Evolutionary conservation across 257 asterid genomes (phyloP), one percentile per base, ranked within the genome.

Genomic region (Rauvolfia tetraphylla): DNA sequence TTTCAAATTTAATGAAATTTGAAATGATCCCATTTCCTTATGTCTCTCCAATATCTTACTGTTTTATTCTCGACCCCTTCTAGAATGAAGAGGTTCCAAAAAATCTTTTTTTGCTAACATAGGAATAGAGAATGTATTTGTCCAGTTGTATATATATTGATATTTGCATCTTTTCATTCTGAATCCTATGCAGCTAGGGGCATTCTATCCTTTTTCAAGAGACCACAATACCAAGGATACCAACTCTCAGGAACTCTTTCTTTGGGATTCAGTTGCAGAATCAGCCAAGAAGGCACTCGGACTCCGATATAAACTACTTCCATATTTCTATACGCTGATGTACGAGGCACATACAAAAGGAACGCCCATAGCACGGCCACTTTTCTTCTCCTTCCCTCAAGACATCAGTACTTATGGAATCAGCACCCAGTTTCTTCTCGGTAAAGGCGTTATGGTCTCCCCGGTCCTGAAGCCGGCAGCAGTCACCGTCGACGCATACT

Each of bases 101-200:
- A n/a, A n/a, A n/a, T n/a, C n/a, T n/a, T n/a, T n/a, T n/a, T n/a
- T n/a, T n/a, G n/a, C n/a, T n/a, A n/a, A n/a, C n/a, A n/a, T n/a
- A n/a, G n/a, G n/a, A n/a, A n/a, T n/a, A n/a, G n/a, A n/a, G n/a
- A n/a, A n/a, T n/a, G n/a, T n/a, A n/a, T n/a, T n/a, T n/a, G n/a
- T n/a, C n/a, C n/a, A n/a, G n/a, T n/a, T n/a, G n/a, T n/a, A n/a
- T n/a, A n/a, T n/a, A n/a, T n/a, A n/a, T n/a, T n/a, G n/a, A n/a
- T n/a, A n/a, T n/a, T n/a, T n/a, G n/a, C n/a, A n/a, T n/a, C n/a
- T n/a, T n/a, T n/a, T n/a, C n/a, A n/a, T n/a, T n/a, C n/a, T n/a
- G n/a, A n/a, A n/a, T n/a, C n/a, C n/a, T n/a, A n/a, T n/a, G 82
- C 86, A 87, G 91, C 79, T 87, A 59, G 89, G 91, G 59, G 89